Evolutionary conservation across 2,329 filamentous ascomycete species (phyloP).

Genomic region (Colletotrichum orbiculare): DNA sequence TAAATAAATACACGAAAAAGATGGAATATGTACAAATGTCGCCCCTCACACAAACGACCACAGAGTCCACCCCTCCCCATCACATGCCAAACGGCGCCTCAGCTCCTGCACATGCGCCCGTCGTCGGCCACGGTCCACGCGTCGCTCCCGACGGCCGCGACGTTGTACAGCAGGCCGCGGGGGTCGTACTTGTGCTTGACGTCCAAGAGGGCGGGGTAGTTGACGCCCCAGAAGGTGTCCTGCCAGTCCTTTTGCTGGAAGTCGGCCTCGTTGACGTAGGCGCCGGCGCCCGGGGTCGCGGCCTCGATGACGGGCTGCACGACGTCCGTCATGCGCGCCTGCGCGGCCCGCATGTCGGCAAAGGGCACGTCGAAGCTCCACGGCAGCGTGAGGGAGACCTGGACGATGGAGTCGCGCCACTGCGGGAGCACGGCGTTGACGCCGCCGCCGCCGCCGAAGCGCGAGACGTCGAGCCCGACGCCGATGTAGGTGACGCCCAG

Average conservation of each 20-base stretch:
- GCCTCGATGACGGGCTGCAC: conserved; percentile 46
- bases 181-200: conserved; percentile 48
- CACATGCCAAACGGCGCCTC: background rate
- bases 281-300: conserved; percentile 41
- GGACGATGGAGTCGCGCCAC: conserved; percentile 51
- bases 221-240: conserved; percentile 44
- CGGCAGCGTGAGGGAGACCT: conserved; percentile 41
- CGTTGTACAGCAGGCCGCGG: conserved; percentile 43
- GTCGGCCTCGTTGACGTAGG: conserved; percentile 48
- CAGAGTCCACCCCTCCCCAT: background rate
- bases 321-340: conserved; percentile 42
- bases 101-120: conserved; percentile 37
- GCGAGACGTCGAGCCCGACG: conserved; percentile 31
- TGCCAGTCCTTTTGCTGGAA: conserved; percentile 45
- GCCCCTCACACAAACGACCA: background rate
- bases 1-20: background rate
- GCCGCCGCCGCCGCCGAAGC: conserved; percentile 21
- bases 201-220: conserved; percentile 42
- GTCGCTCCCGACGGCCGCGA: conserved; percentile 45
- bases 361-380: conserved; percentile 34
- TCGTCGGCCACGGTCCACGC: conserved; percentile 38
- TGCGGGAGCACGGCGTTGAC: conserved; percentile 53
- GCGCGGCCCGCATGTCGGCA: conserved; percentile 31
- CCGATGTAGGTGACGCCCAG: conserved; percentile 33
- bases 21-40: background rate